A percentile compares a stretch with the other conserved stretches of the same genome.
phyloP scores from a whole-genome alignment of 768 basidiomycete species.

The Suillus discolor region DNA sequence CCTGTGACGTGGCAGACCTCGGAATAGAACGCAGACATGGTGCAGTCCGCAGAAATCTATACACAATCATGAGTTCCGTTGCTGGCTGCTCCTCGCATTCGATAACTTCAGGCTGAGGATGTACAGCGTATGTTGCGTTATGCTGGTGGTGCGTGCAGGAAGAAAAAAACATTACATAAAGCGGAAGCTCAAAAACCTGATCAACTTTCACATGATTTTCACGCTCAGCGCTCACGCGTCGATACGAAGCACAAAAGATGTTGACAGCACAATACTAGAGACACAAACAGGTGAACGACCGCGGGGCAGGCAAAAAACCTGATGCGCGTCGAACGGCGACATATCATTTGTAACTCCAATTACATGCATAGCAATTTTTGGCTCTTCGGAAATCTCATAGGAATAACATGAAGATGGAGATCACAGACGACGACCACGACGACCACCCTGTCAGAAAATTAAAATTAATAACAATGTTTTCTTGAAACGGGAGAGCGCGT shows the following conservation, averaged over 20 bases:
- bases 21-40: slow-evolving; percentile 60
- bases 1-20: slow-evolving; percentile 56
- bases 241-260: slow-evolving; percentile 4
- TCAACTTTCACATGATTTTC: background rate
- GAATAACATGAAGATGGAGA: slow-evolving; percentile 17
- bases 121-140: background rate
- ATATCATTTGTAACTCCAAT: slow-evolving; percentile 44
- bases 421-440: slow-evolving; percentile 95
- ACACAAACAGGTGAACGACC: slow-evolving; percentile 51
- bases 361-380: slow-evolving; percentile 38
- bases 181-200: too few species aligned
- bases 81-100: background rate
- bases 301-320: slow-evolving; percentile 73
- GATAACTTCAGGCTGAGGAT: background rate
- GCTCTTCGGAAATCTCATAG: slow-evolving; percentile 13
- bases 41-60: slow-evolving; percentile 61
- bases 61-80: slow-evolving; percentile 56
- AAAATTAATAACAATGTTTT: slow-evolving; percentile 9
- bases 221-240: background rate
- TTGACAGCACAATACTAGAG: slow-evolving; percentile 9
- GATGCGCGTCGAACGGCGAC: slow-evolving; percentile 92
- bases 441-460: slow-evolving; percentile 96
- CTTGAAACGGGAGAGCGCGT: slow-evolving; percentile 18
- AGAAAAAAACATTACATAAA: too few species aligned
- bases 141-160: background rate